A percentile compares a stretch with the other conserved stretches of the same genome.
Conservation (phyloP, 2,329 filamentous ascomycete genomes). For the Cladosporium austrohemisphaericum region DNA sequence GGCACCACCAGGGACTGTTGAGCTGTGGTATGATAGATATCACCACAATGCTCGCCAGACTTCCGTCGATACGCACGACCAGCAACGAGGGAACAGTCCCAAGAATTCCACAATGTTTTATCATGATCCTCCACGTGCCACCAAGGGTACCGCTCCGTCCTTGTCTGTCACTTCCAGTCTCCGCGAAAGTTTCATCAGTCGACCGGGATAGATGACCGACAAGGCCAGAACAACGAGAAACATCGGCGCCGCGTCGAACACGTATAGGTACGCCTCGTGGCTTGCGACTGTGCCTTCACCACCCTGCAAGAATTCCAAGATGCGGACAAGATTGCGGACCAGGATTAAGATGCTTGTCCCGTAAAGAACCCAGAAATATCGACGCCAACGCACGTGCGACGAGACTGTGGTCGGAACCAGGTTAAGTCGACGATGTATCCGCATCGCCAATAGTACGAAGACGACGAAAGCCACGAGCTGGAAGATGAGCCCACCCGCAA, state of each 20-base stretch:
- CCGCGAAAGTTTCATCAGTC: not conserved
- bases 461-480: constrained; percentile 9
- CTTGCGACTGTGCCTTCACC: not conserved
- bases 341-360: constrained; percentile 13
- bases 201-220: constrained; percentile 1
- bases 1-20: too few relatives aligned
- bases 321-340: constrained; percentile 16
- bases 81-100: too few relatives aligned
- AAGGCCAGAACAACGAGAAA: constrained; percentile 11
- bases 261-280: constrained; percentile 16
- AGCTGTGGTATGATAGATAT: too few relatives aligned
- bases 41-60: too few relatives aligned
- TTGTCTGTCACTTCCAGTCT: too few relatives aligned
- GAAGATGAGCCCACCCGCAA: constrained; percentile 2
- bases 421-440: not conserved
- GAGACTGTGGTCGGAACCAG: not conserved
- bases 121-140: too few relatives aligned
- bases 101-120: too few relatives aligned
- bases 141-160: too few relatives aligned
- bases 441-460: constrained; percentile 5
- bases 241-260: constrained; percentile 17
- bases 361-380: constrained; percentile 9
- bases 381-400: not conserved
- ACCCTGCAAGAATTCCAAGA: constrained; percentile 17
- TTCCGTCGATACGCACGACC: too few relatives aligned